phyloP scores from a whole-genome alignment of 148 eudicot species.

The Drosera capensis region DNA sequence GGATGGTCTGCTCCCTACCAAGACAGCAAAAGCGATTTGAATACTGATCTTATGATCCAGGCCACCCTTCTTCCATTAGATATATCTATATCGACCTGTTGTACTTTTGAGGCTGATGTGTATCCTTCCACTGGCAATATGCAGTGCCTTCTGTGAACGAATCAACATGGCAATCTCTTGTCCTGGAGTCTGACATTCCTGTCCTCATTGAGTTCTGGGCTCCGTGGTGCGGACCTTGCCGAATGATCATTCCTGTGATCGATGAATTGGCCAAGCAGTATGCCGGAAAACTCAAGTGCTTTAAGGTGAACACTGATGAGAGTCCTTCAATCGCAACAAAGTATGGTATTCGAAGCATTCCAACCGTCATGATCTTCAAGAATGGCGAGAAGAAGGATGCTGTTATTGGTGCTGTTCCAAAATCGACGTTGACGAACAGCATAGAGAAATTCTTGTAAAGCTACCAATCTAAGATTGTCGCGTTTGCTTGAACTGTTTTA shows the following conservation, averaged over 20 bases:
- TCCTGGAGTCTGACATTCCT: slow-evolving; percentile 37
- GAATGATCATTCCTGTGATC: slow-evolving; percentile 66
- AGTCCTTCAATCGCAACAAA: slow-evolving; percentile 52
- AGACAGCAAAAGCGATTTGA: too few species aligned
- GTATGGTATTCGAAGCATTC: slow-evolving; percentile 86
- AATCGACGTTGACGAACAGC: slow-evolving; percentile 46
- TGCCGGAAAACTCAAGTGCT: slow-evolving; percentile 69
- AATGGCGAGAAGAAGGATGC: slow-evolving; percentile 84
- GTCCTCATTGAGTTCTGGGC: slow-evolving; percentile 96
- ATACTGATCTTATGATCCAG: too few species aligned
- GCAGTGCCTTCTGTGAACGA: slow-evolving; percentile 58
- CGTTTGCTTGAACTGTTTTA: neutral
- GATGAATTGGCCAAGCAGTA: slow-evolving; percentile 69
- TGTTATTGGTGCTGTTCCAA: slow-evolving; percentile 91
- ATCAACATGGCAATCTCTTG: slow-evolving; percentile 44
- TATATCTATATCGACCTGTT: too few species aligned
- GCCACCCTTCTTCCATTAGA: too few species aligned
- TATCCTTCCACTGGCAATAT: too few species aligned
- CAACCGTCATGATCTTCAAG: slow-evolving; percentile 81
- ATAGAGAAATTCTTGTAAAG: slow-evolving; percentile 72
- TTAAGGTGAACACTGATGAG: slow-evolving; percentile 80
- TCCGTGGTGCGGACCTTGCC: slow-evolving; percentile 98
- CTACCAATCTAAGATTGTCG: neutral
- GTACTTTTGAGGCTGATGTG: too few species aligned
- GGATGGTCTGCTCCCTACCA: too few species aligned